These are phyloP conservation scores for Cladosporium oxysporum DNA, from an alignment of 2,329 filamentous ascomycete genomes.

Conservation along the genomic window DNA sequence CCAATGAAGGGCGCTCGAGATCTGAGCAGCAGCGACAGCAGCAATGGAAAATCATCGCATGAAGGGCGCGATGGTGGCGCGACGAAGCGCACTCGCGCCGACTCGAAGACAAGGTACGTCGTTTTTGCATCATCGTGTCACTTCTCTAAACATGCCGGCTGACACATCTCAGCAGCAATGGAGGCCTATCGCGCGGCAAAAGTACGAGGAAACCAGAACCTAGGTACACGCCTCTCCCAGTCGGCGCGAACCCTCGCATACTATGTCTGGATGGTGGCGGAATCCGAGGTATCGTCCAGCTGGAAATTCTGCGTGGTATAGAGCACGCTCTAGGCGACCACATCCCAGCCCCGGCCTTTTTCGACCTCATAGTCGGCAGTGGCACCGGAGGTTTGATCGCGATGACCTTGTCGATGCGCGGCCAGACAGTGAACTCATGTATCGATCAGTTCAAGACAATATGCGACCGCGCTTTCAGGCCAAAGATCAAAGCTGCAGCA, in stretches of 20 bases:
- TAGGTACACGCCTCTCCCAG: constrained; percentile 33
- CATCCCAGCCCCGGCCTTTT: constrained; percentile 48
- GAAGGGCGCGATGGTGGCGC: background rate
- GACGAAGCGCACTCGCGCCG: background rate
- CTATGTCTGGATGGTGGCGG: constrained; percentile 44
- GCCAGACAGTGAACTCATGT: constrained; percentile 43
- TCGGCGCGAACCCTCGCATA: constrained; percentile 33
- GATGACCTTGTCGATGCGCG: constrained; percentile 43
- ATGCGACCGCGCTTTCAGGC: constrained; percentile 46
- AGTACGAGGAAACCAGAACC: constrained; percentile 39
- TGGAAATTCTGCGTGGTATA: constrained; percentile 46
- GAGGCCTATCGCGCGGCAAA: background rate
- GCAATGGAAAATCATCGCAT: background rate
- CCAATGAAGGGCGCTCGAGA: background rate
- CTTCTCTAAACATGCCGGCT: background rate
- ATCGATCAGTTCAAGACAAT: constrained; percentile 42
- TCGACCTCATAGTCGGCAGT: constrained; percentile 53
- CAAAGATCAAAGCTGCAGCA: constrained; percentile 37
- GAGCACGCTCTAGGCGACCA: constrained; percentile 41
- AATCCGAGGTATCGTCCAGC: constrained; percentile 48
- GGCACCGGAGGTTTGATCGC: constrained; percentile 49
- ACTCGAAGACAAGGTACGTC: background rate
- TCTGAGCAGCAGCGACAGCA: background rate
- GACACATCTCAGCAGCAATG: background rate
- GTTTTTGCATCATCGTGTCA: background rate